A percentile compares a stretch with the other conserved stretches of the same genome.
These are phyloP conservation scores for Aphanoascus verrucosus DNA, from an alignment of 2,329 filamentous ascomycete genomes.

Conservation along the genomic window DNA sequence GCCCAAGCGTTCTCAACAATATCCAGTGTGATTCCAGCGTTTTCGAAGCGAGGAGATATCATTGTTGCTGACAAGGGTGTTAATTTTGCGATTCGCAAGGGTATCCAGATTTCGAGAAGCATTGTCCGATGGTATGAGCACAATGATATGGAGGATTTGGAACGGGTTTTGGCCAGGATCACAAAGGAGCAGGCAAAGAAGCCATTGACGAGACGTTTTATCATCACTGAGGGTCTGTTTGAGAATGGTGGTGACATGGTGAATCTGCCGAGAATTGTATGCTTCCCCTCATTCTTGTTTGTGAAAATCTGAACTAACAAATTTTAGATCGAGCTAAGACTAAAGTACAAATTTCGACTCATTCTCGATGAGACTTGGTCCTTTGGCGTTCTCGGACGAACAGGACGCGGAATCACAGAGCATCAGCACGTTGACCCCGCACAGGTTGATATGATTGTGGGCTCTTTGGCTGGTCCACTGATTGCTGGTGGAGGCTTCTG, in stretches of 20 bases:
- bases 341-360: constrained; percentile 94
- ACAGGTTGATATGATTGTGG: constrained; percentile 94
- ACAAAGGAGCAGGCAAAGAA: constrained; percentile 80
- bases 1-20: constrained; percentile 94
- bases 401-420: constrained; percentile 85
- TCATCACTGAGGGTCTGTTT: constrained; percentile 90
- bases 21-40: constrained; percentile 90
- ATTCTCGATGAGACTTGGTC: constrained; percentile 97
- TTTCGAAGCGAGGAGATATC: constrained; percentile 93
- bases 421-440: constrained; percentile 90
- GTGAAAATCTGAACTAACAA: constrained; percentile 10
- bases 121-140: constrained; percentile 91
- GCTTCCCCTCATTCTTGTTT: constrained; percentile 22
- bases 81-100: constrained; percentile 89
- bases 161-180: constrained; percentile 72
- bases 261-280: constrained; percentile 72
- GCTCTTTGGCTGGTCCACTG: constrained; percentile 78
- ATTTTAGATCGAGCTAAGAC: constrained; percentile 70
- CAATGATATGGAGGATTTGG: constrained; percentile 88
- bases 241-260: constrained; percentile 80
- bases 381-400: constrained; percentile 85
- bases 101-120: constrained; percentile 83
- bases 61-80: constrained; percentile 91
- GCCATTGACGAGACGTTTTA: constrained; percentile 82
- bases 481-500: constrained; percentile 95